phyloP scores from a whole-genome alignment of 2,329 filamentous ascomycete species.

The Diaporthe capsici region DNA sequence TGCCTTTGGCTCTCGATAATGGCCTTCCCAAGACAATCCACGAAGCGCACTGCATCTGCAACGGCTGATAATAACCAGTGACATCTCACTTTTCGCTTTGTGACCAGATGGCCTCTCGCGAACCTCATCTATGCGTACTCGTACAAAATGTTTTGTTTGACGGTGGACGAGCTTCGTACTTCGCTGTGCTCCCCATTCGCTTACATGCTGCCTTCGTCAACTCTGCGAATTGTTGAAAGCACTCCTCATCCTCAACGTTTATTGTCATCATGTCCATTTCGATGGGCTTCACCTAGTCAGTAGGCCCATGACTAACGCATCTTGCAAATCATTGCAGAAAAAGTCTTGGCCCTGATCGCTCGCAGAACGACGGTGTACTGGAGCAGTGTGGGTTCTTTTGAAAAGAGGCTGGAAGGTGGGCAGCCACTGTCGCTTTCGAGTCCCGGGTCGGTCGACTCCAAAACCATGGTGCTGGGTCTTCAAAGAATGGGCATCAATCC shows the following conservation, averaged over 20 bases:
- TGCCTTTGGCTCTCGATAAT: neutral
- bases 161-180: neutral
- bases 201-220: neutral
- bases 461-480: neutral
- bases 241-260: neutral
- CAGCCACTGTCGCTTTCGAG: neutral
- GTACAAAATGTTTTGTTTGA: neutral
- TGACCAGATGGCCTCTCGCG: neutral
- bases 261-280: neutral
- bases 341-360: neutral
- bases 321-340: no score
- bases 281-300: no score
- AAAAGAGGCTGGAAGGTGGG: neutral
- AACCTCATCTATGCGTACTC: neutral
- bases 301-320: no score
- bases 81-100: neutral
- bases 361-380: neutral
- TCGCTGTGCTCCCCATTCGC: neutral
- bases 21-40: neutral
- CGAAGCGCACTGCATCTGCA: neutral
- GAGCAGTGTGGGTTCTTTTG: no score
- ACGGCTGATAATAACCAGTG: neutral
- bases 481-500: neutral
- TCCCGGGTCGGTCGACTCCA: neutral
- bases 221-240: neutral